Evolutionary conservation across 108 stramenopile species (phyloP).

Genomic region (Nitzschia palea): DNA sequence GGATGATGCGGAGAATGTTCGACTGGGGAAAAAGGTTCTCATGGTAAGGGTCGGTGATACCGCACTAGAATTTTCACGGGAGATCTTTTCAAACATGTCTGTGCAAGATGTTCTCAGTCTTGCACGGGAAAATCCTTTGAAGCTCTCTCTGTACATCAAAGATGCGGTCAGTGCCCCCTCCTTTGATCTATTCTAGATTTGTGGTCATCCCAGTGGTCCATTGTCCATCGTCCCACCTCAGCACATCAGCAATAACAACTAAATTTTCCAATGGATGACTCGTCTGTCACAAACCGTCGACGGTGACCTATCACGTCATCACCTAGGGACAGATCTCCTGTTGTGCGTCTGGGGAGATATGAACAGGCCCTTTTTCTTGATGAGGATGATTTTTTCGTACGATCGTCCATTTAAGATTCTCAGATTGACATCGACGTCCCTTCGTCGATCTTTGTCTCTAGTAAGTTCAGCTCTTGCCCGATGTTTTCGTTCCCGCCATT

Average conservation of each 20-base stretch:
- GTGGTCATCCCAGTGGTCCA: neutral
- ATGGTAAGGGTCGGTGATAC: slow-evolving; percentile 23
- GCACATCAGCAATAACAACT: too few relatives aligned
- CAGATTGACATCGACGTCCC: too few relatives aligned
- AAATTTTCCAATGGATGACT: too few relatives aligned
- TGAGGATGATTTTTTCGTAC: too few relatives aligned
- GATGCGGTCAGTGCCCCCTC: slow-evolving; percentile 19
- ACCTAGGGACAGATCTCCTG: too few relatives aligned
- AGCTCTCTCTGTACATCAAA: slow-evolving; percentile 21
- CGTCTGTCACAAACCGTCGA: too few relatives aligned
- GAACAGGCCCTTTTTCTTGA: too few relatives aligned
- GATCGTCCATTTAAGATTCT: too few relatives aligned
- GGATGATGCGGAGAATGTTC: slow-evolving; percentile 4
- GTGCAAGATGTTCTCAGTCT: slow-evolving; percentile 26
- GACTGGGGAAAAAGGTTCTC: slow-evolving; percentile 4
- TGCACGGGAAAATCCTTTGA: slow-evolving; percentile 23
- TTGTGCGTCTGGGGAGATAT: too few relatives aligned
- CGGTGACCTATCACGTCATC: too few relatives aligned
- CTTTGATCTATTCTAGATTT: slow-evolving; percentile 23
- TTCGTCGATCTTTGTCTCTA: neutral
- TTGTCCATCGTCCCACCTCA: too few relatives aligned
- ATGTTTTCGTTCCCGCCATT: neutral
- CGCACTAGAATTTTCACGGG: slow-evolving; percentile 16
- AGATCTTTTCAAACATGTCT: slow-evolving; percentile 27
- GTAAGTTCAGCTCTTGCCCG: neutral